Evolutionary conservation across 2,329 filamentous ascomycete genomes (phyloP), one percentile per base, ranked within the genome.

Genomic region (Epichloe elymi): DNA sequence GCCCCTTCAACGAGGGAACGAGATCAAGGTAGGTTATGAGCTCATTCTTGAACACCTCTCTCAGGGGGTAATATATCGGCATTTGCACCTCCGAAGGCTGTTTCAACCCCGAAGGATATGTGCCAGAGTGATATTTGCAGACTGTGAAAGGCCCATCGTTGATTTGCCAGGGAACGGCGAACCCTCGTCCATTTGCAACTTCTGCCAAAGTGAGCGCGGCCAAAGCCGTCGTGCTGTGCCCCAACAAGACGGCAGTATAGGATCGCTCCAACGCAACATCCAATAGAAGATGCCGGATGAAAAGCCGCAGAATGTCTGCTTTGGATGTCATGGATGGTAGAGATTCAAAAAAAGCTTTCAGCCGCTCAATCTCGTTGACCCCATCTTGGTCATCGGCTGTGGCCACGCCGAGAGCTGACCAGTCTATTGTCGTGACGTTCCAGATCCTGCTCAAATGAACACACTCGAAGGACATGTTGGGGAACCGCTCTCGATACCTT

Each of bases 121-220:
- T 53, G 3, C 63, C 40, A 30, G 54, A 20, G 44, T 57, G 57
- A 49, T 67, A 67, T 5, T 55, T 63, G 51, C 61, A 61, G 30
- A 68, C 53, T 1, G 68, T 64, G 37, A 69, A 65, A 45, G 73
- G 67, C 5, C 88, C 89, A 64, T 97, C 93, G 48, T 82, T 80
- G 15, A 90, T 79, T 58, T 86, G 80, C 82, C 85, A 91, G 1
- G 90, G 87, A 19, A 97, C 70, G 4, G 85, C 80, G 58, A 85
- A 89, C 1, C 91, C 93, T 46, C 91, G 79, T 1, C 93, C 93
- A 68, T 95, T 96, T 23, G 91, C 89, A 2, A 91, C 89, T 68
- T 93, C 88, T 6, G 88, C 76, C 14, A 98, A 78, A 0, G 88
- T 87, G 60, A 88, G 82, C 58, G 91, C 88, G 4, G 93, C 91